These are phyloP conservation scores for Carex littledalei DNA, from an alignment of 176 grass and related monocot genomes.

Conservation along the genomic window DNA sequence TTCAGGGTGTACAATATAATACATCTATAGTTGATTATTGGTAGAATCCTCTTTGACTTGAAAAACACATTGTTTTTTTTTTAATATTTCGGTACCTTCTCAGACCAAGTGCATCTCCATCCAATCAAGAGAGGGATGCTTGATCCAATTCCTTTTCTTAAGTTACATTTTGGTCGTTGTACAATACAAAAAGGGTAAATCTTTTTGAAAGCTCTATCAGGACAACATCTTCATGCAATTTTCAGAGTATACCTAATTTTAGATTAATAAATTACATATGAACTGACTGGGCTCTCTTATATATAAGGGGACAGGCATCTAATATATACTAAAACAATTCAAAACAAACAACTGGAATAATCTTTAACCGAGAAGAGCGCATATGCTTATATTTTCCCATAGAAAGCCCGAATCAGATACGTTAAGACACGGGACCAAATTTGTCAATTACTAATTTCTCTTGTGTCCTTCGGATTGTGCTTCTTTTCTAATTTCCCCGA, in stretches of 20 bases:
- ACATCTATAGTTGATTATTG: background rate
- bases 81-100: background rate
- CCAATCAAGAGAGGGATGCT: constrained; percentile 56
- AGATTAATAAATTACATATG: background rate
- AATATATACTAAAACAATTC: background rate
- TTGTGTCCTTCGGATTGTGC: no score
- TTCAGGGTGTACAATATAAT: constrained; percentile 19
- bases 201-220: background rate
- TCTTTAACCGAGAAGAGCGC: no score
- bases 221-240: background rate
- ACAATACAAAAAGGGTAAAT: background rate
- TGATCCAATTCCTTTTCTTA: constrained; percentile 36
- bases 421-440: no score
- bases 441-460: no score
- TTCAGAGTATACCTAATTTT: background rate
- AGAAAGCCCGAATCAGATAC: background rate
- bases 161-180: constrained; percentile 18
- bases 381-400: background rate
- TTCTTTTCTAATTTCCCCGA: no score
- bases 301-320: background rate
- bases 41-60: constrained; percentile 8
- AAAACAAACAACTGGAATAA: background rate
- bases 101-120: background rate
- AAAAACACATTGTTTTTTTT: background rate
- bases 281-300: background rate